Percentiles rank a stretch among this genome's conserved stretches.
Conservation (phyloP, 2,329 filamentous ascomycete genomes). For the Fusarium irregulare region DNA sequence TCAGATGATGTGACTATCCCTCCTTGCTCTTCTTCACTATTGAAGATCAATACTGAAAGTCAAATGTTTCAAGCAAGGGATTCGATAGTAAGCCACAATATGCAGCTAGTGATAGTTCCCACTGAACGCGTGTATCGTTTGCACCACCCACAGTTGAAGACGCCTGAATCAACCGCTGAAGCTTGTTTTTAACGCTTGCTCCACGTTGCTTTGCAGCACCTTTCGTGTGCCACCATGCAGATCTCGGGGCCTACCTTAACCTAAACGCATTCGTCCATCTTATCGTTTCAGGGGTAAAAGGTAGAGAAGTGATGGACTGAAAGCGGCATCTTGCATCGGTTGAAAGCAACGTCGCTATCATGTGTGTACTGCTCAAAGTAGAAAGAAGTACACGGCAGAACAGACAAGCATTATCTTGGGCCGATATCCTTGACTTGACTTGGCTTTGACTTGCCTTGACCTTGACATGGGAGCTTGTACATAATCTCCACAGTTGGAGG, state of each 20-base stretch:
- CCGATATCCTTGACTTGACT: conserved; percentile 17
- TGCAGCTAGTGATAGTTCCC: conserved; percentile 2
- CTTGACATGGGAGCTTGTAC: background rate
- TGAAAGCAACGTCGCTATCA: background rate
- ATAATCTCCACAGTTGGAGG: conserved; percentile 27
- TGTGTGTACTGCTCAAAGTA: conserved; percentile 6
- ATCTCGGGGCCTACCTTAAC: conserved; percentile 19
- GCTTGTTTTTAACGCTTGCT: conserved; percentile 38
- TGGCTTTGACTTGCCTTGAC: background rate
- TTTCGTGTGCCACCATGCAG: conserved; percentile 18
- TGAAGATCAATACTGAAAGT: conserved; percentile 1
- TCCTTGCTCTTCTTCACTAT: background rate
- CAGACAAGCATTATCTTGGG: conserved; percentile 32
- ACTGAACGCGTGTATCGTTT: conserved; percentile 32
- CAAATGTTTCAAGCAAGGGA: background rate
- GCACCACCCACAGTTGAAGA: background rate
- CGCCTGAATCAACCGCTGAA: conserved; percentile 17
- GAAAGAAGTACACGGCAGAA: conserved; percentile 10
- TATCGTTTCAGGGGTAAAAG: conserved; percentile 27
- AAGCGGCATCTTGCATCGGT: conserved; percentile 12
- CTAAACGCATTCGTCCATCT: conserved; percentile 13
- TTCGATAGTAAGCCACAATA: conserved; percentile 12
- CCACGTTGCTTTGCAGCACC: conserved; percentile 31
- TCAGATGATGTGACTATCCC: background rate
- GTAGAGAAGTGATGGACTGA: background rate